Conservation (phyloP, 2,329 filamentous ascomycete genomes). For the Fusarium sp. region DNA sequence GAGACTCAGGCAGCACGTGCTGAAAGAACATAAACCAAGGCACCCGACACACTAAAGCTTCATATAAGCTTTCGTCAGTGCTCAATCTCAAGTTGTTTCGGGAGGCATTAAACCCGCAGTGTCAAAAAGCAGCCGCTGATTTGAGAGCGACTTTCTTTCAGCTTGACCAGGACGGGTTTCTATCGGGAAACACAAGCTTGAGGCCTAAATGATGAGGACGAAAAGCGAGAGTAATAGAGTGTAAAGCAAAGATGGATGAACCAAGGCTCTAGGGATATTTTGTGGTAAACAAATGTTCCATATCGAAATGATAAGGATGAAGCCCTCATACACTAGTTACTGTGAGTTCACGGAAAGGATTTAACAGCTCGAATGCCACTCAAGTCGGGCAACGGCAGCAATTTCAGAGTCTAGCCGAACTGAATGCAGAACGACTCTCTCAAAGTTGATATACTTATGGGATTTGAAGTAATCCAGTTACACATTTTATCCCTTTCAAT, state of each 20-base stretch:
- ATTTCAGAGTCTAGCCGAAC: too few relatives aligned
- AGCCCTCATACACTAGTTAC: not conserved
- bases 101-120: too few relatives aligned
- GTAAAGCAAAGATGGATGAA: too few relatives aligned
- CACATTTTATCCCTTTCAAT: not conserved
- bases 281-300: too few relatives aligned
- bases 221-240: not conserved
- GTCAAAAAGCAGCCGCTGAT: too few relatives aligned
- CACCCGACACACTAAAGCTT: too few relatives aligned
- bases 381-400: not conserved
- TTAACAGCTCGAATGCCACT: not conserved
- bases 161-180: accelerated
- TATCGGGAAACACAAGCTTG: not conserved
- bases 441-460: not conserved
- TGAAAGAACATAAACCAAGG: too few relatives aligned
- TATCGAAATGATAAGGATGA: not conserved
- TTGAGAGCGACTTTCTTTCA: not conserved
- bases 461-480: not conserved
- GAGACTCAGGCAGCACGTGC: too few relatives aligned
- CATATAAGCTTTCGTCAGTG: not conserved
- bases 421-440: too few relatives aligned
- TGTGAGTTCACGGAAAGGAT: not conserved
- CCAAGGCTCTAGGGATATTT: too few relatives aligned
- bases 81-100: not conserved
- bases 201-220: not conserved